phyloP scores from a whole-genome alignment of 495 filamentous ascomycete species.

The Penicillium steckii region DNA sequence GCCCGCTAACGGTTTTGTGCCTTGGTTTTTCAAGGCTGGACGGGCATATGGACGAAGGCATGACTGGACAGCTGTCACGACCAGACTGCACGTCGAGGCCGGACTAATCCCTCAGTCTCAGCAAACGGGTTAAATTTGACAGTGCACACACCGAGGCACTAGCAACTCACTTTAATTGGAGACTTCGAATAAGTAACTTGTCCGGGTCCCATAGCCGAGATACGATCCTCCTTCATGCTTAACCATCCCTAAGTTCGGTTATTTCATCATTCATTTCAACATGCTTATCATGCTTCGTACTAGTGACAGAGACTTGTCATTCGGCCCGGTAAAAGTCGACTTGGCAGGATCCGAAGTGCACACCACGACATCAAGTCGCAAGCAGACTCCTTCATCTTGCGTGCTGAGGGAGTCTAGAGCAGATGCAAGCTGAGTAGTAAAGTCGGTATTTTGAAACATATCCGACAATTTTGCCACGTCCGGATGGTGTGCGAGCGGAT shows the following conservation, averaged over 20 bases:
- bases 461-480: constrained; percentile 5
- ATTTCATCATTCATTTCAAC: background rate
- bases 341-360: background rate
- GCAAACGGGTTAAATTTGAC: background rate
- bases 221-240: background rate
- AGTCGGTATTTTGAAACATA: constrained; percentile 1
- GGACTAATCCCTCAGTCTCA: background rate
- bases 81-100: background rate
- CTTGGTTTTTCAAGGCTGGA: background rate
- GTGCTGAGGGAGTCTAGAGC: background rate
- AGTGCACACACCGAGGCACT: background rate
- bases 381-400: background rate
- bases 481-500: background rate
- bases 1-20: constrained; percentile 17
- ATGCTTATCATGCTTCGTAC: background rate
- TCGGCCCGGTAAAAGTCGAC: background rate
- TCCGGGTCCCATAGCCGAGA: background rate
- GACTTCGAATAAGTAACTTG: background rate
- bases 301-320: background rate
- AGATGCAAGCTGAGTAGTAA: background rate
- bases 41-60: background rate
- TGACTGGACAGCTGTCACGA: background rate
- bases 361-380: background rate
- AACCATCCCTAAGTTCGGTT: background rate
- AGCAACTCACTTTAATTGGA: background rate